Conservation (phyloP, 495 filamentous ascomycete genomes). For the Podospora comata region DNA sequence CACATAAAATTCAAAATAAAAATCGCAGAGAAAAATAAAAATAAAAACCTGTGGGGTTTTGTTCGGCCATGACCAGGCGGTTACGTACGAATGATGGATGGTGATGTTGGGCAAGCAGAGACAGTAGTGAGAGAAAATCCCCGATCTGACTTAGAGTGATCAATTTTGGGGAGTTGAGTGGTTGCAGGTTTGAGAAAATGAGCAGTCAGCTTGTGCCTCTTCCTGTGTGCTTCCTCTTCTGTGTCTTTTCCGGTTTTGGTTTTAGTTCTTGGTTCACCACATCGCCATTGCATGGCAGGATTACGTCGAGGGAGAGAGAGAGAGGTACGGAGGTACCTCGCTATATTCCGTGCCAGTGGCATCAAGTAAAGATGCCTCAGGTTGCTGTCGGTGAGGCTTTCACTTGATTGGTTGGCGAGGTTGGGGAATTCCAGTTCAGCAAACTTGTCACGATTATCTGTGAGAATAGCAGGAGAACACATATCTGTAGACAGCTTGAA, state of each 20-base stretch:
- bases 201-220: neutral
- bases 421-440: neutral
- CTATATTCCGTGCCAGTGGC: neutral
- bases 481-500: neutral
- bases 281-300: neutral
- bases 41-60: neutral
- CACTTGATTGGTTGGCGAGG: neutral
- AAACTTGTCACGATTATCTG: neutral
- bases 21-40: neutral
- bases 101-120: neutral
- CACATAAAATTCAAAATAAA: neutral
- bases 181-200: neutral
- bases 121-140: neutral
- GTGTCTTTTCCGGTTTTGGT: neutral
- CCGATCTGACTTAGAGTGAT: neutral
- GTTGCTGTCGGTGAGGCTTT: neutral
- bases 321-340: neutral
- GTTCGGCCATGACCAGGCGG: neutral
- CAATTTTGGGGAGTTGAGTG: neutral
- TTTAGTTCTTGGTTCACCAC: neutral
- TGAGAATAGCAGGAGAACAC: neutral
- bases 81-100: neutral
- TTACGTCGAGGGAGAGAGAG: neutral
- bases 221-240: neutral
- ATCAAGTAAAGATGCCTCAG: neutral